Evolutionary conservation across 331 rosid genomes (phyloP).

Genomic region (Telfairia occidentalis): DNA sequence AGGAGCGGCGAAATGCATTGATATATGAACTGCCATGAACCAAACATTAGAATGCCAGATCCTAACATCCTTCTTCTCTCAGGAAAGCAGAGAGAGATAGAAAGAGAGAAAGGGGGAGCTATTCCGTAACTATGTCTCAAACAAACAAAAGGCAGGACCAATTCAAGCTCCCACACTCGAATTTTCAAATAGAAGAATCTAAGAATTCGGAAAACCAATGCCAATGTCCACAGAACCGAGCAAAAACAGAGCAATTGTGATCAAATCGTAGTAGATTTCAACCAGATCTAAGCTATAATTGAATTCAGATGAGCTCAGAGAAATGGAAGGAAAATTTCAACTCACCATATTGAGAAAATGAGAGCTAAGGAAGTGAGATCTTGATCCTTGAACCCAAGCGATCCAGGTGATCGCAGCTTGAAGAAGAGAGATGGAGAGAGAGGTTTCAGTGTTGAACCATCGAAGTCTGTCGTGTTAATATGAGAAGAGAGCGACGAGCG

Average conservation of each 20-base stretch:
- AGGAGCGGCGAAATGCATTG: not conserved
- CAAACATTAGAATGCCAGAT: conserved; percentile 5
- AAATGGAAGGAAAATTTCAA: not conserved
- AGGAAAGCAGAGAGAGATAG: not conserved
- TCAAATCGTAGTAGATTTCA: conserved; percentile 30
- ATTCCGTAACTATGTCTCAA: not conserved
- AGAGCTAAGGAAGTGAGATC: not conserved
- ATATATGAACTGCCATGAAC: not conserved
- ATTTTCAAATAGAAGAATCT: conserved; percentile 8
- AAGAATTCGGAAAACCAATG: not conserved
- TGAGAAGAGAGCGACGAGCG: conserved; percentile 3
- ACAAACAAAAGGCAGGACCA: not conserved
- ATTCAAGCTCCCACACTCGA: conserved; percentile 4
- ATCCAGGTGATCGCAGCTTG: conserved; percentile 4
- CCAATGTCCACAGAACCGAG: conserved; percentile 2
- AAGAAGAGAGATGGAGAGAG: not conserved
- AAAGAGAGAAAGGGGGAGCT: not conserved
- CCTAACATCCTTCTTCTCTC: not conserved
- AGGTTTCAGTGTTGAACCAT: conserved; percentile 1
- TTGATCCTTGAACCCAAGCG: not conserved
- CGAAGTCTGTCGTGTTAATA: conserved; percentile 10
- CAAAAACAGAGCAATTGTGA: conserved; percentile 16
- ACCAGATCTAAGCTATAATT: conserved; percentile 49
- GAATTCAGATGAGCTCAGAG: conserved; percentile 10
- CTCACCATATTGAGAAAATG: conserved; percentile 7